phyloP scores from a whole-genome alignment of 1,284 basidiomycete species.

The Vanrija sp. region DNA sequence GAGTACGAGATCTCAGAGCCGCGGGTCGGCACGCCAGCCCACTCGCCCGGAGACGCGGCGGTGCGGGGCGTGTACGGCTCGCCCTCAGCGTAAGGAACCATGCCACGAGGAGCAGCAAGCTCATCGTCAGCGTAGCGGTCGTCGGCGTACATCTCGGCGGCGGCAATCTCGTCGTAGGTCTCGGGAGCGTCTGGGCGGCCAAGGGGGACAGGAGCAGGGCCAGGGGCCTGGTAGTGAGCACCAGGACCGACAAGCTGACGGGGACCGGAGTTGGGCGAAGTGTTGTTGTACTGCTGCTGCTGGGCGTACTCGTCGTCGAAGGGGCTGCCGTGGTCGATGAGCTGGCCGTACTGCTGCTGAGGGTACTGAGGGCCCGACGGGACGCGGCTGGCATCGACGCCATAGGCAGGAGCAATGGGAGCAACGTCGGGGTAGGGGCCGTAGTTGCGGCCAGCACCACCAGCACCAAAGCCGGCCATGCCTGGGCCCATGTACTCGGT shows the following conservation, averaged over 20 bases:
- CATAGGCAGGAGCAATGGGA: conserved; percentile 14
- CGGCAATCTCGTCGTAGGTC: conserved; percentile 31
- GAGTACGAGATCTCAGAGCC: not conserved
- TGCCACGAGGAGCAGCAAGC: not conserved
- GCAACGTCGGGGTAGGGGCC: conserved; percentile 21
- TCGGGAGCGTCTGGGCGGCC: conserved; percentile 37
- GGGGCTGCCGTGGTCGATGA: conserved; percentile 1
- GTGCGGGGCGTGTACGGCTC: conserved; percentile 22
- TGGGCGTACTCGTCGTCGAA: conserved; percentile 1
- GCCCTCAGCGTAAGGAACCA: conserved; percentile 4
- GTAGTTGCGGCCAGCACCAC: conserved; percentile 22
- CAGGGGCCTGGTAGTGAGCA: conserved; percentile 10
- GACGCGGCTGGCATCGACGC: conserved; percentile 28
- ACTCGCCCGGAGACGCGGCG: conserved; percentile 18
- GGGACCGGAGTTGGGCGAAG: conserved; percentile 18
- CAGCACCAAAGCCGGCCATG: conserved; percentile 35
- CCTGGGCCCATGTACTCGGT: conserved; percentile 25
- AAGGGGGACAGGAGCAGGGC: conserved; percentile 33
- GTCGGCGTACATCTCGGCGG: conserved; percentile 28
- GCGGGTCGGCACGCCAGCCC: conserved; percentile 9
- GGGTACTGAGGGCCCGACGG: not conserved
- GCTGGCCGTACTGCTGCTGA: conserved; percentile 6
- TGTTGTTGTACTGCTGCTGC: conserved; percentile 15
- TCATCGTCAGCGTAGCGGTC: conserved; percentile 22
- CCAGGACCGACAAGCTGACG: conserved; percentile 39